Percentiles rank a stretch among this genome's conserved stretches.
phyloP scores from a whole-genome alignment of 768 basidiomycete genomes.

The Lepiota venenata region DNA sequence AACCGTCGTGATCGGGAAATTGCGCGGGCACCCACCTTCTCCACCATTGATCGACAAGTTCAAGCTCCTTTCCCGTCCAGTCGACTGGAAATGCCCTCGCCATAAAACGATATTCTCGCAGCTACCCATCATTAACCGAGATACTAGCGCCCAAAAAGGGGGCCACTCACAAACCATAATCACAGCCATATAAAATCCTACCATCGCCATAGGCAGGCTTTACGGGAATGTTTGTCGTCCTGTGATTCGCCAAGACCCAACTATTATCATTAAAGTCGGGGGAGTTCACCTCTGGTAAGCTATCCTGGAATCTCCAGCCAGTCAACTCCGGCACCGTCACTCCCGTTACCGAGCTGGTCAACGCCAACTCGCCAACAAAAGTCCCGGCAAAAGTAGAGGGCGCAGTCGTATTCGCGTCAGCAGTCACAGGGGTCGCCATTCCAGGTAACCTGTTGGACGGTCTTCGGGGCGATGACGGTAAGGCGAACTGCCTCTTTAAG shows the following conservation, averaged over 20 bases:
- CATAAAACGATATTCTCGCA: conserved; percentile 82
- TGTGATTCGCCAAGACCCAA: conserved; percentile 70
- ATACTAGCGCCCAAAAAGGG: background rate
- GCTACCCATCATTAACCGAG: conserved; percentile 32
- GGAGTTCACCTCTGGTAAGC: conserved; percentile 63
- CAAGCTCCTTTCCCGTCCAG: conserved; percentile 55
- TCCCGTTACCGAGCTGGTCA: conserved; percentile 22
- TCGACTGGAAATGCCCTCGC: conserved; percentile 75
- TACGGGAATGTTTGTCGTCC: conserved; percentile 68
- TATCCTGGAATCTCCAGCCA: conserved; percentile 75
- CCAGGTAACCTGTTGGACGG: conserved; percentile 59
- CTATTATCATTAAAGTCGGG: conserved; percentile 52
- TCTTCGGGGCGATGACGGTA: conserved; percentile 59
- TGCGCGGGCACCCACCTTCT: conserved; percentile 41
- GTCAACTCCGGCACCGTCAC: conserved; percentile 47
- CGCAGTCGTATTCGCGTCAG: conserved; percentile 25
- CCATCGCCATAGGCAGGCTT: conserved; percentile 74
- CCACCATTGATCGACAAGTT: conserved; percentile 83
- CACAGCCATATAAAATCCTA: conserved; percentile 78
- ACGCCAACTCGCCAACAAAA: conserved; percentile 46
- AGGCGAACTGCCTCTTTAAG: conserved; percentile 55
- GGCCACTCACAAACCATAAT: conserved; percentile 75
- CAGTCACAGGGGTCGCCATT: conserved; percentile 54
- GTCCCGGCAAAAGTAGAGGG: conserved; percentile 36
- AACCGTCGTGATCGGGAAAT: background rate